These are phyloP conservation scores for Prototheca cutis DNA, from an alignment of 163 green algal species.

Conservation along the genomic window DNA sequence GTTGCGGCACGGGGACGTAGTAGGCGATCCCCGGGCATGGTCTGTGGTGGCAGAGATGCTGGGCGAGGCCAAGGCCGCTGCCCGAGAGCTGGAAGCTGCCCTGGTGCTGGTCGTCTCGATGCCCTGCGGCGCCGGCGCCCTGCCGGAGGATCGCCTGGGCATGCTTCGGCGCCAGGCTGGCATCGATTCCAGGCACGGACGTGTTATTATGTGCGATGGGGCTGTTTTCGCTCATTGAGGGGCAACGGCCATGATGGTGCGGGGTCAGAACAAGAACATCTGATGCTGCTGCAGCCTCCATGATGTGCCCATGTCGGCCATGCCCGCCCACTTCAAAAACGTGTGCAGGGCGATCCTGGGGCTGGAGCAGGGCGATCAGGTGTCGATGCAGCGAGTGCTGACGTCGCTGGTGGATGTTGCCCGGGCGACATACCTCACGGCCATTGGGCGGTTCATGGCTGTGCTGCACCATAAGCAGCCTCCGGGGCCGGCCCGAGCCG, in stretches of 20 bases:
- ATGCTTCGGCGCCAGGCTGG: slow-evolving; percentile 45
- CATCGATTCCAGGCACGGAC: slow-evolving; percentile 36
- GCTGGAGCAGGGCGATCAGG: neutral
- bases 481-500: no score
- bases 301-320: no score
- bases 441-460: no score
- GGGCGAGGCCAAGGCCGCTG: neutral
- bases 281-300: no score
- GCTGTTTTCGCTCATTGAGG: no score
- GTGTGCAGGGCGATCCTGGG: neutral
- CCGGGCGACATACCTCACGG: neutral
- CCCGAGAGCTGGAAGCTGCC: neutral
- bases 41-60: neutral
- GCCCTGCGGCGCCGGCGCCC: slow-evolving; percentile 11
- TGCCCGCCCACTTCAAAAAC: no score
- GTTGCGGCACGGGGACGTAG: neutral
- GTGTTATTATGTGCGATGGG: neutral
- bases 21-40: neutral
- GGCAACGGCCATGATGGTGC: no score
- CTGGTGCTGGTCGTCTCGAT: neutral
- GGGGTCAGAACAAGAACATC: no score
- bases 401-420: neutral
- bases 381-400: neutral
- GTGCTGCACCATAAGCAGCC: no score
- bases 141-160: slow-evolving; percentile 42